phyloP scores from a whole-genome alignment of 1,284 basidiomycete genomes.

The Apiotrichum montevideense region DNA sequence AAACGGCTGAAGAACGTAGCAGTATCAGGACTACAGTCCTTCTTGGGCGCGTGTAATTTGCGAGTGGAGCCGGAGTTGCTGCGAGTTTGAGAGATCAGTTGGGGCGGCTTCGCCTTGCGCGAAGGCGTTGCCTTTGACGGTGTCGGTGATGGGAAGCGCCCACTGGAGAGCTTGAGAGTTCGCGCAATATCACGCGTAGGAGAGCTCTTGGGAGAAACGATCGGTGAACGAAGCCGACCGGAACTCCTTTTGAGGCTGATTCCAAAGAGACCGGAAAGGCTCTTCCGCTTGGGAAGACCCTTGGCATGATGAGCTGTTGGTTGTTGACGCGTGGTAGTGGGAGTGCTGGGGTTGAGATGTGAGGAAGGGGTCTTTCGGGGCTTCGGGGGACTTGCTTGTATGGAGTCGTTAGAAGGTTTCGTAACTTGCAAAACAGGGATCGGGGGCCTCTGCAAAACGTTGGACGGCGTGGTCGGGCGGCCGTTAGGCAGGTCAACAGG shows the following conservation, averaged over 20 bases:
- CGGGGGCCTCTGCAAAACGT: not conserved
- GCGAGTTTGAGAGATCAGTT: too few relatives aligned
- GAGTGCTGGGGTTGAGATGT: not conserved
- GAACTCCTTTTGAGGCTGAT: slow-evolving; percentile 22
- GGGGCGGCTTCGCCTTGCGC: not conserved
- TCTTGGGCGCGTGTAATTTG: too few relatives aligned
- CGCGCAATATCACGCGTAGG: too few relatives aligned
- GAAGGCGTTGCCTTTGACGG: not conserved
- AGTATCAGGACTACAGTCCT: slow-evolving; percentile 8
- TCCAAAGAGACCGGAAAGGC: slow-evolving; percentile 36
- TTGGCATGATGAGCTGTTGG: not conserved
- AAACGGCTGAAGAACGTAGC: slow-evolving; percentile 5
- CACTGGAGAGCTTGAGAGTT: too few relatives aligned
- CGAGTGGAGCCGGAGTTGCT: too few relatives aligned
- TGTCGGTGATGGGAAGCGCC: too few relatives aligned
- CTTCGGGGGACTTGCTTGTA: not conserved
- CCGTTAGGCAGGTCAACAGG: too few relatives aligned
- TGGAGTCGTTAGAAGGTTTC: slow-evolving; percentile 18
- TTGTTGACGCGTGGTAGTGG: not conserved
- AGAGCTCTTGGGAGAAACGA: too few relatives aligned
- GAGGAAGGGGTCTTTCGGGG: not conserved
- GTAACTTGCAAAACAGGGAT: slow-evolving; percentile 21
- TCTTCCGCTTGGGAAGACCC: slow-evolving; percentile 37
- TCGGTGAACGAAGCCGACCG: slow-evolving; percentile 16
- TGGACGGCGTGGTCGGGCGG: not conserved